phyloP scores from a whole-genome alignment of 179 eudicot species.

The Patellifolia procumbens region DNA sequence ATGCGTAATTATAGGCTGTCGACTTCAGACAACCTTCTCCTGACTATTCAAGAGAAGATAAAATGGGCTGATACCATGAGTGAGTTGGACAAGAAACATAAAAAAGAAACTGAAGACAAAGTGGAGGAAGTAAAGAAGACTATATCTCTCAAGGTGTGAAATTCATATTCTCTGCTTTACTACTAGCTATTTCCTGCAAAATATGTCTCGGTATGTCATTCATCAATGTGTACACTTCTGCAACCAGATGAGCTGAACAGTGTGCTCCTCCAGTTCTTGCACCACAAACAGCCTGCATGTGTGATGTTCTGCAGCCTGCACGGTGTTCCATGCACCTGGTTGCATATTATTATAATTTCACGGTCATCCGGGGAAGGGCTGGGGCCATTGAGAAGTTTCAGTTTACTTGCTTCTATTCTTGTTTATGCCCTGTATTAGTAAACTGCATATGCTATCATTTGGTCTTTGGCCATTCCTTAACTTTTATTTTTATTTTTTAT shows the following conservation, averaged over 20 bases:
- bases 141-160: constrained; percentile 73
- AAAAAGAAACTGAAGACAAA: constrained; percentile 74
- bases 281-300: background rate
- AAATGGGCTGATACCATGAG: constrained; percentile 96
- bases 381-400: background rate
- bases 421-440: background rate
- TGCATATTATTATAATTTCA: background rate
- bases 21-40: constrained; percentile 79
- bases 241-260: background rate
- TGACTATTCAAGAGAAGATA: constrained; percentile 92
- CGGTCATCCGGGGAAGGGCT: background rate
- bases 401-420: background rate
- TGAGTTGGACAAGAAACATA: constrained; percentile 83
- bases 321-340: background rate
- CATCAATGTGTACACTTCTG: background rate
- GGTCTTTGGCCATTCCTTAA: background rate
- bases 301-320: background rate
- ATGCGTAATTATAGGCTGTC: constrained; percentile 50
- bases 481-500: background rate
- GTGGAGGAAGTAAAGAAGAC: constrained; percentile 79
- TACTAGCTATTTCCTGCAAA: background rate
- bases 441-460: background rate
- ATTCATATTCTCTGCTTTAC: constrained; percentile 23
- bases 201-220: background rate
- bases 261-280: background rate